These are phyloP conservation scores for Rhizopus arrhizus DNA, from an alignment of 371 early-diverging fungal species.

Conservation along the genomic window DNA sequence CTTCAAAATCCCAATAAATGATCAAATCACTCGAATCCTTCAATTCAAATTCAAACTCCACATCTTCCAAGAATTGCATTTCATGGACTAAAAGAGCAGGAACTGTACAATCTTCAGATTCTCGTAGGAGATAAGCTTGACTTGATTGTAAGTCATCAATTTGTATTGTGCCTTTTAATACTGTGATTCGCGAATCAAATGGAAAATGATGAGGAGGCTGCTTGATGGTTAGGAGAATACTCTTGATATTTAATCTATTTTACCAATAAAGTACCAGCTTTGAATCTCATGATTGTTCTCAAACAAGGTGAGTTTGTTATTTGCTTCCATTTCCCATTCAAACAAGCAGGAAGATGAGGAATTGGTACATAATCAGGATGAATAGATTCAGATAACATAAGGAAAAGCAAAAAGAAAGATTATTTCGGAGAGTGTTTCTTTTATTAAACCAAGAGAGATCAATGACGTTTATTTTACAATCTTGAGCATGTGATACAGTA, in stretches of 20 bases:
- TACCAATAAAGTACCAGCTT: constrained; percentile 22
- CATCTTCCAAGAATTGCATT: constrained; percentile 34
- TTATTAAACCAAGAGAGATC: no score
- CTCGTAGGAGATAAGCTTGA: constrained; percentile 28
- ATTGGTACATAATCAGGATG: constrained; percentile 25
- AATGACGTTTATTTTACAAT: no score
- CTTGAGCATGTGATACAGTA: no score
- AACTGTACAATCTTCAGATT: constrained; percentile 29
- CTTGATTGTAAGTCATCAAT: constrained; percentile 33
- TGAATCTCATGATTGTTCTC: constrained; percentile 36
- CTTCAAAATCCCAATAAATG: constrained; percentile 43
- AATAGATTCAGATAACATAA: no score
- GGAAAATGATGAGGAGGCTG: constrained; percentile 40
- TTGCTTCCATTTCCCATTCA: constrained; percentile 38
- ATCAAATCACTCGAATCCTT: constrained; percentile 28
- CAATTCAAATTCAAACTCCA: constrained; percentile 36
- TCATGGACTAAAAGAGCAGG: constrained; percentile 39
- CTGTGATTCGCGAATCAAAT: constrained; percentile 26
- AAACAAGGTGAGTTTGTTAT: constrained; percentile 30
- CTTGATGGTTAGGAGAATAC: no score
- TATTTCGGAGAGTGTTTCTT: no score
- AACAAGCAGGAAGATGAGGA: constrained; percentile 38
- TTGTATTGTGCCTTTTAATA: constrained; percentile 32
- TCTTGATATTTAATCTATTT: no score
- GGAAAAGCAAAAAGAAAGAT: no score